phyloP scores from a whole-genome alignment of 805 yeast species.

The Yamadazyma paraphyllophila region DNA sequence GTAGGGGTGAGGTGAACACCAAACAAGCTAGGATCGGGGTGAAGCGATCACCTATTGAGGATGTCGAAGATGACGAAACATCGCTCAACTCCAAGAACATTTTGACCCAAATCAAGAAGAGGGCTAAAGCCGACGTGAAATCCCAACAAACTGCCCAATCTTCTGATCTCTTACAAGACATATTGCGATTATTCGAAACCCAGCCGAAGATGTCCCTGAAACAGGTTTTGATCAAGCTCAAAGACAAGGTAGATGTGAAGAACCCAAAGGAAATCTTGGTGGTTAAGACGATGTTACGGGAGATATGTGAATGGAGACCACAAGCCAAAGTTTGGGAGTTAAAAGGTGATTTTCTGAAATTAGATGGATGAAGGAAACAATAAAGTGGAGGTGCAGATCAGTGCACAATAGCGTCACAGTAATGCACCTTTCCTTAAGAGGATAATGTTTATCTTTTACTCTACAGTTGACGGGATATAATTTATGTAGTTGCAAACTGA shows the following conservation, averaged over 20 bases:
- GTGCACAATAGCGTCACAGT: too few species aligned
- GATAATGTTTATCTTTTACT: too few species aligned
- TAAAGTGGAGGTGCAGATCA: too few species aligned
- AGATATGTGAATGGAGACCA: conserved; percentile 68
- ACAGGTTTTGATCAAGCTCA: conserved; percentile 10
- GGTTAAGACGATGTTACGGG: conserved; percentile 65
- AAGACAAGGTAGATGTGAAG: conserved; percentile 16
- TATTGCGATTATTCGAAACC: background rate
- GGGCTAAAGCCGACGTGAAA: conserved; percentile 30
- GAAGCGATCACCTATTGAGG: background rate
- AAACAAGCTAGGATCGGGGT: background rate
- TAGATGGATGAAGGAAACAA: conserved; percentile 11
- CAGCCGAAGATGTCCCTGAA: conserved; percentile 3
- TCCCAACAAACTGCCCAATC: background rate
- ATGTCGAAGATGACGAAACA: background rate
- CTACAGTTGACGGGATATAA: too few species aligned
- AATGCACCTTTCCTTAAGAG: too few species aligned
- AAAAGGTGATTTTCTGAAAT: conserved; percentile 41
- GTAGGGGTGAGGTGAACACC: conserved; percentile 37
- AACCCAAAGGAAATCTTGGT: conserved; percentile 54
- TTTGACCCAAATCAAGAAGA: conserved; percentile 9
- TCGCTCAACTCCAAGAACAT: conserved; percentile 27
- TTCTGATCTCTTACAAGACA: conserved; percentile 7
- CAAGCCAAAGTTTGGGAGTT: conserved; percentile 61
- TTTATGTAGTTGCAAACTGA: too few species aligned